Evolutionary conservation across 106 monocot species (phyloP).

Genomic region (Dioscorea zingiberensis): DNA sequence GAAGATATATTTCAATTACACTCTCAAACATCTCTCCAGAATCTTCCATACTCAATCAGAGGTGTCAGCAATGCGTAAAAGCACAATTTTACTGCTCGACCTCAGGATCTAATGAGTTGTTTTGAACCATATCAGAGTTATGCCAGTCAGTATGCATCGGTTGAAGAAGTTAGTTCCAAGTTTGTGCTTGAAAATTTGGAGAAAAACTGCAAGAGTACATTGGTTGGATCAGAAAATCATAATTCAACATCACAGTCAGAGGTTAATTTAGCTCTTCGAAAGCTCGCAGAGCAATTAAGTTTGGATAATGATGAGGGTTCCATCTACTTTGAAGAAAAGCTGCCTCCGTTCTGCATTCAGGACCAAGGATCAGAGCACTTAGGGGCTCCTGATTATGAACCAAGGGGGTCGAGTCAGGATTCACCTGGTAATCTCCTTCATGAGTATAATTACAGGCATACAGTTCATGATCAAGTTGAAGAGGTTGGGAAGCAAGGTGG

Average conservation of each 20-base stretch:
- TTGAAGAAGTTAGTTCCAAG: not conserved
- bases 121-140: not conserved
- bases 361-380: not conserved
- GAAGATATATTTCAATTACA: not conserved
- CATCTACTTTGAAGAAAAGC: conserved; percentile 18
- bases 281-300: conserved; percentile 45
- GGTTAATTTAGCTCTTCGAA: not conserved
- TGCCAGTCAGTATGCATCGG: not conserved
- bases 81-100: not conserved
- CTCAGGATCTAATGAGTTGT: not conserved
- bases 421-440: conserved; percentile 4
- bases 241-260: not conserved
- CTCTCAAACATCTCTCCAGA: not conserved
- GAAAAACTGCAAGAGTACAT: not conserved
- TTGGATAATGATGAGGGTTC: conserved; percentile 36
- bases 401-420: not conserved
- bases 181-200: not conserved
- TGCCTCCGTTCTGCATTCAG: conserved; percentile 1
- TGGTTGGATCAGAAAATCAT: not conserved
- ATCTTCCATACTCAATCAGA: not conserved
- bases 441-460: conserved; percentile 5
- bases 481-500: conserved; percentile 8
- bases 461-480: conserved; percentile 1
- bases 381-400: not conserved
- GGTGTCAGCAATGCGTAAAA: not conserved